A percentile compares a stretch with the other conserved stretches of the same genome.
These are phyloP conservation scores for Fusarium torreyae DNA, from an alignment of 2,329 filamentous ascomycete genomes.

Conservation along the genomic window DNA sequence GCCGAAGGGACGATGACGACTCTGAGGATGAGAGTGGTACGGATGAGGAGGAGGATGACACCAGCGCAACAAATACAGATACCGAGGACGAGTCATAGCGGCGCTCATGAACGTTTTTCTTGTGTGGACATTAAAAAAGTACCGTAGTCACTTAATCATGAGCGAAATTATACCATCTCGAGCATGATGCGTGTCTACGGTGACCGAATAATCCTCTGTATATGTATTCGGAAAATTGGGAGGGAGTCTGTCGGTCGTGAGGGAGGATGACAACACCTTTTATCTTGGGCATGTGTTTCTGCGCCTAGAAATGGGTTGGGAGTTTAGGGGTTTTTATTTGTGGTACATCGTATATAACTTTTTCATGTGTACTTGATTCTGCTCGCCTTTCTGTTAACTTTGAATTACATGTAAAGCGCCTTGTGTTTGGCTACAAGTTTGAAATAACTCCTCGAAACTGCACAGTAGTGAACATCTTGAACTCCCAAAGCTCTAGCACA, in stretches of 20 bases:
- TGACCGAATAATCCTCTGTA: constrained; percentile 21
- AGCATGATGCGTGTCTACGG: constrained; percentile 27
- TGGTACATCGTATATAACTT: constrained; percentile 28
- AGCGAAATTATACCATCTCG: constrained; percentile 7
- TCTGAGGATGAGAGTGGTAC: constrained; percentile 88
- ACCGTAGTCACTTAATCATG: constrained; percentile 25
- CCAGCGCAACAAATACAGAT: constrained; percentile 78
- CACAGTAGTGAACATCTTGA: neutral
- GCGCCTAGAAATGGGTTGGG: constrained; percentile 31
- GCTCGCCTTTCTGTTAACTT: constrained; percentile 4
- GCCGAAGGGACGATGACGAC: constrained; percentile 69
- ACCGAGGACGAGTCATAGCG: constrained; percentile 73
- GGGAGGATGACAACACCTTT: constrained; percentile 22
- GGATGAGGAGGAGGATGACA: constrained; percentile 76
- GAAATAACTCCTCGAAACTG: neutral
- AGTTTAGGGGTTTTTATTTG: constrained; percentile 38
- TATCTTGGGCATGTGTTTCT: constrained; percentile 36
- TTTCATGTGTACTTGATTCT: constrained; percentile 31
- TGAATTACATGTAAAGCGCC: neutral
- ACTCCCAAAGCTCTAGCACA: neutral
- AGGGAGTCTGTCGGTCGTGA: constrained; percentile 6
- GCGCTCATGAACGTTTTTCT: constrained; percentile 6
- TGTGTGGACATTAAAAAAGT: constrained; percentile 26
- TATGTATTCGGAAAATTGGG: constrained; percentile 32
- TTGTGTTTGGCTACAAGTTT: neutral